A percentile compares a stretch with the other conserved stretches of the same genome.
Evolutionary conservation across 2,329 filamentous ascomycete species (phyloP).

Genomic region (Ophiocordyceps sinensis): DNA sequence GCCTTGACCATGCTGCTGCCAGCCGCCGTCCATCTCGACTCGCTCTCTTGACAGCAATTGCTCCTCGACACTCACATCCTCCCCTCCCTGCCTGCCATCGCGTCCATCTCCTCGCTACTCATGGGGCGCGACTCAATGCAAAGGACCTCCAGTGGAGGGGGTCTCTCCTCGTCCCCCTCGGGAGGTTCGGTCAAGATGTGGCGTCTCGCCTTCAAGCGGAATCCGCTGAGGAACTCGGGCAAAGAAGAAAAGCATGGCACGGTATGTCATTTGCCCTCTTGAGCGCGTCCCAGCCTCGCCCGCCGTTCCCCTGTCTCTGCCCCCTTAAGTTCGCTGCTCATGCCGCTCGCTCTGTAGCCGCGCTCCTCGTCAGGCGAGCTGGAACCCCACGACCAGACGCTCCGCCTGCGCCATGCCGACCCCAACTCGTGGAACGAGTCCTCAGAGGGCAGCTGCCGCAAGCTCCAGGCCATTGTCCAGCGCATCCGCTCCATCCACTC

Average conservation of each 20-base stretch:
- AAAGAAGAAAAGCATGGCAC: constrained; percentile 7
- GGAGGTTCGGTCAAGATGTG: constrained; percentile 8
- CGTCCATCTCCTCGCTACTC: constrained; percentile 1
- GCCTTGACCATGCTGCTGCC: not conserved
- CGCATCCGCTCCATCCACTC: constrained; percentile 19
- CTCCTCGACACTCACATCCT: not conserved
- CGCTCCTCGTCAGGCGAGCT: not conserved
- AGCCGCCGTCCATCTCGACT: not conserved
- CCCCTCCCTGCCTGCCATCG: constrained; percentile 1
- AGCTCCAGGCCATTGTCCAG: constrained; percentile 19
- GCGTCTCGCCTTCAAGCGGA: constrained; percentile 8
- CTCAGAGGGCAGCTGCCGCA: constrained; percentile 18
- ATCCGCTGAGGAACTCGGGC: constrained; percentile 7
- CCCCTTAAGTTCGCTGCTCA: constrained; percentile 4
- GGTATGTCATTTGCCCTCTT: constrained; percentile 3
- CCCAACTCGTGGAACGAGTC: constrained; percentile 12
- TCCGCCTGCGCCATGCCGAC: constrained; percentile 11
- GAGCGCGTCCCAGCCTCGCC: not conserved
- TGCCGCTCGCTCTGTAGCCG: constrained; percentile 4
- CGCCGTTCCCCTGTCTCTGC: not conserved
- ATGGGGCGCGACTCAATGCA: constrained; percentile 11
- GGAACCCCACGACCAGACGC: constrained; percentile 13
- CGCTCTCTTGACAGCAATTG: not conserved
- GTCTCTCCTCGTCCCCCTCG: constrained; percentile 6
- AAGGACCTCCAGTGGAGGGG: constrained; percentile 15